A percentile compares a stretch with the other conserved stretches of the same genome.
phyloP scores from a whole-genome alignment of 768 basidiomycete genomes.

The Boletus tomentosulus region DNA sequence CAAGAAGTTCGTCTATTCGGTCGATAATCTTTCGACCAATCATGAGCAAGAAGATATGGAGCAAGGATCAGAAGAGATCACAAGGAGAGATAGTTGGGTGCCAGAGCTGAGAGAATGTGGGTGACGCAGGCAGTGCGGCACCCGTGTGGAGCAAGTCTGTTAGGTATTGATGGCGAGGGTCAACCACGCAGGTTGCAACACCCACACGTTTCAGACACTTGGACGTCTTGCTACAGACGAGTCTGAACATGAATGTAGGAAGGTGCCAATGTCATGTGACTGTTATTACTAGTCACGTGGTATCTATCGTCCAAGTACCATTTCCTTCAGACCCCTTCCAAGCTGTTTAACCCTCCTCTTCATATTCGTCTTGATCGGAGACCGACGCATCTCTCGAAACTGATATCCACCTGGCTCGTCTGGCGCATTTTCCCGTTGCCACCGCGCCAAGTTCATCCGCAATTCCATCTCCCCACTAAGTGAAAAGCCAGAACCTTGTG shows the following conservation, averaged over 20 bases:
- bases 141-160: neutral
- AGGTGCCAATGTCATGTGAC: conserved; percentile 5
- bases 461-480: conserved; percentile 59
- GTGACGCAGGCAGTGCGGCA: conserved; percentile 4
- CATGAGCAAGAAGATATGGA: conserved; percentile 19
- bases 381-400: conserved; percentile 27
- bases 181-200: neutral
- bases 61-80: conserved; percentile 5
- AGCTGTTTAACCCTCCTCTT: conserved; percentile 28
- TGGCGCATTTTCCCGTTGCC: conserved; percentile 29
- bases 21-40: conserved; percentile 24
- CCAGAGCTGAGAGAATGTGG: conserved; percentile 5
- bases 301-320: conserved; percentile 22
- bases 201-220: neutral
- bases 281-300: neutral
- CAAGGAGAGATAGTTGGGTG: conserved; percentile 19
- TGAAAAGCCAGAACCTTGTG: conserved; percentile 41
- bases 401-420: conserved; percentile 29
- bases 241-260: conserved; percentile 5
- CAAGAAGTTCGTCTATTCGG: conserved; percentile 22
- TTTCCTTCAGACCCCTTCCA: conserved; percentile 30
- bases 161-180: neutral
- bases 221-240: neutral
- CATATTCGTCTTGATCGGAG: conserved; percentile 16
- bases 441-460: conserved; percentile 49